A percentile compares a stretch with the other conserved stretches of the same genome.
phyloP scores from a whole-genome alignment of 2,329 filamentous ascomycete genomes.

The Bipolaris bicolor region DNA sequence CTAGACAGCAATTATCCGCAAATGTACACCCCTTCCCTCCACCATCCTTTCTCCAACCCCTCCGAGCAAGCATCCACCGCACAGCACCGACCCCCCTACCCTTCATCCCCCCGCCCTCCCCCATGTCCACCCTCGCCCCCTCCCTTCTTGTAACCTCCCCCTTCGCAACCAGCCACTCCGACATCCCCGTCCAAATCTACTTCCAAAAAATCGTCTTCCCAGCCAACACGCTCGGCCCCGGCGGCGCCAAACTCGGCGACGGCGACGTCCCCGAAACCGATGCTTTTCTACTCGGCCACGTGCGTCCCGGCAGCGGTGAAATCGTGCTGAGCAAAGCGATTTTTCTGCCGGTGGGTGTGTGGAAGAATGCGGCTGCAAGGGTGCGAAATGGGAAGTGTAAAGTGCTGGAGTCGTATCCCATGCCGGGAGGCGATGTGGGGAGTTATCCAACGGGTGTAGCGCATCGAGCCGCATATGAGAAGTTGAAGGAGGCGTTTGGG shows the following conservation, averaged over 20 bases:
- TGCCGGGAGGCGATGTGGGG: background rate
- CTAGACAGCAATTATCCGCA: background rate
- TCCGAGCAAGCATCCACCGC: slow-evolving; percentile 20
- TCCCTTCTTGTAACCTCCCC: slow-evolving; percentile 22
- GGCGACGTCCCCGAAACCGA: slow-evolving; percentile 28
- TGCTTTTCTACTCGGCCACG: slow-evolving; percentile 38
- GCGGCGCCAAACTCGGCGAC: slow-evolving; percentile 13
- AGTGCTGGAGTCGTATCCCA: slow-evolving; percentile 34
- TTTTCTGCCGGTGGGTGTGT: slow-evolving; percentile 33
- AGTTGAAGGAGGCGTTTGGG: slow-evolving; percentile 22
- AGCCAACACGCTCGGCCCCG: slow-evolving; percentile 14
- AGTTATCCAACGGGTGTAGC: background rate
- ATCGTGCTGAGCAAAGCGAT: slow-evolving; percentile 30
- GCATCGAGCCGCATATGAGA: slow-evolving; percentile 30
- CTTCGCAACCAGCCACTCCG: slow-evolving; percentile 10
- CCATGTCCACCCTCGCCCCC: slow-evolving; percentile 16
- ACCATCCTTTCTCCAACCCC: background rate
- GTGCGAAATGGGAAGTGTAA: slow-evolving; percentile 18
- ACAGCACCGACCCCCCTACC: slow-evolving; percentile 16
- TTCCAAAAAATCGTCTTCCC: slow-evolving; percentile 30
- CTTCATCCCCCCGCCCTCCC: slow-evolving; percentile 9
- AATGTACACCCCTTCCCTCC: background rate
- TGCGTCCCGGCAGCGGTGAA: slow-evolving; percentile 10
- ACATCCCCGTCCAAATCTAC: slow-evolving; percentile 40
- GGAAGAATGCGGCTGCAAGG: slow-evolving; percentile 22